Evolutionary conservation across 202 grass and related monocot genomes (phyloP).

Genomic region (Setaria italica): DNA sequence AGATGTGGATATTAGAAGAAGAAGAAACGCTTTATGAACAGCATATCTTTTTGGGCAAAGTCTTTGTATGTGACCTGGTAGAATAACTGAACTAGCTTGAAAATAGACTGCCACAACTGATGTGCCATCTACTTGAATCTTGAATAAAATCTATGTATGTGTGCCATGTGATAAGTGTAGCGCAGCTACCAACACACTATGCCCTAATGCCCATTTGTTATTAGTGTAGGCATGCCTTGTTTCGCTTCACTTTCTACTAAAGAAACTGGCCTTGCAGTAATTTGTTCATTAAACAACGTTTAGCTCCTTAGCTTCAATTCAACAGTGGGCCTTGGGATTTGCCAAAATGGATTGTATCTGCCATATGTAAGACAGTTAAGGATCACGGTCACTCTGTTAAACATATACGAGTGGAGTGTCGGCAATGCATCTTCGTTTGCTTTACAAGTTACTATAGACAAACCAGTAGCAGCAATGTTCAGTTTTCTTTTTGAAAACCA

Average conservation of each 20-base stretch:
- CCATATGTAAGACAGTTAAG: slow-evolving; percentile 10
- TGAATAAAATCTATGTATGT: background rate
- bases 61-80: background rate
- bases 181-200: background rate
- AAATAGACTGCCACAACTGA: background rate
- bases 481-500: background rate
- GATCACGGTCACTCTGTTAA: background rate
- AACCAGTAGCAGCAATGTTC: background rate
- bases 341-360: slow-evolving; percentile 12
- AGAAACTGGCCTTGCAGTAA: background rate
- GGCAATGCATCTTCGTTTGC: background rate
- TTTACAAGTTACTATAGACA: background rate
- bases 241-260: background rate
- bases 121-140: background rate
- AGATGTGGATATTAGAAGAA: background rate
- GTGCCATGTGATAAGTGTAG: background rate
- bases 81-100: background rate
- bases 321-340: background rate
- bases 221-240: background rate
- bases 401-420: slow-evolving; percentile 2
- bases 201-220: background rate
- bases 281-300: background rate
- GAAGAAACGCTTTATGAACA: background rate
- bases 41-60: background rate
- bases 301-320: slow-evolving; percentile 1